Percentiles rank a stretch among this genome's conserved stretches.
phyloP scores from a whole-genome alignment of 2,329 filamentous ascomycete species.

The Cytospora chrysosperma region DNA sequence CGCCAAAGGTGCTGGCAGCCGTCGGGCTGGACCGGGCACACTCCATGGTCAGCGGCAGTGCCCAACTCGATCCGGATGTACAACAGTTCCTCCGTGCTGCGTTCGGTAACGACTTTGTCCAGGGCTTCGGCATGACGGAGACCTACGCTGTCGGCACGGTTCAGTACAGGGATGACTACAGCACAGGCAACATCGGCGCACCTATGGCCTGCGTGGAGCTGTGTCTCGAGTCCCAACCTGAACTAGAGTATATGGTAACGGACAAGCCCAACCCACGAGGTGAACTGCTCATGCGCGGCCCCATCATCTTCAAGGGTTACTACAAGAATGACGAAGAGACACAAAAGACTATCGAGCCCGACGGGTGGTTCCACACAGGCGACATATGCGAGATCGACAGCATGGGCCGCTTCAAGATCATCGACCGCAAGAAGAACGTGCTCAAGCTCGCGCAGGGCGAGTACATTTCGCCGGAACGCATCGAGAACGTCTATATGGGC shows the following conservation, averaged over 20 bases:
- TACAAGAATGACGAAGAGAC: conserved; percentile 90
- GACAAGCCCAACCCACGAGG: conserved; percentile 90
- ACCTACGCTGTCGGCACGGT: conserved; percentile 76
- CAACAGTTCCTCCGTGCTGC: conserved; percentile 86
- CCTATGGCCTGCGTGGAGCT: conserved; percentile 67
- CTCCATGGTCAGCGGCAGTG: conserved; percentile 82
- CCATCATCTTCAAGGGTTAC: conserved; percentile 81
- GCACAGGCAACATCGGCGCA: conserved; percentile 77
- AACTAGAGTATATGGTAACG: conserved; percentile 87
- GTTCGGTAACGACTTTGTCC: conserved; percentile 74
- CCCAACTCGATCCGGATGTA: conserved; percentile 83
- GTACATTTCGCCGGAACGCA: conserved; percentile 94
- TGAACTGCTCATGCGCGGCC: conserved; percentile 80
- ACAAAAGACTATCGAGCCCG: conserved; percentile 72
- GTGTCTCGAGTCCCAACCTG: conserved; percentile 82
- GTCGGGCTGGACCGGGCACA: conserved; percentile 74
- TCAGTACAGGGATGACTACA: conserved; percentile 70
- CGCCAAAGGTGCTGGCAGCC: conserved; percentile 78
- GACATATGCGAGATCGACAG: conserved; percentile 87
- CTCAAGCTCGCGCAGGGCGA: conserved; percentile 97
- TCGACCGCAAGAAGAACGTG: conserved; percentile 99
- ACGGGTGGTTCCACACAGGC: conserved; percentile 97
- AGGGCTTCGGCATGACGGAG: conserved; percentile 94
- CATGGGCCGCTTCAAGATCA: conserved; percentile 83
- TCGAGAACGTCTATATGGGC: conserved; percentile 91